These are phyloP conservation scores for Cenchrus fungigraminus DNA, from an alignment of 176 grass and related monocot species.

Conservation along the genomic window DNA sequence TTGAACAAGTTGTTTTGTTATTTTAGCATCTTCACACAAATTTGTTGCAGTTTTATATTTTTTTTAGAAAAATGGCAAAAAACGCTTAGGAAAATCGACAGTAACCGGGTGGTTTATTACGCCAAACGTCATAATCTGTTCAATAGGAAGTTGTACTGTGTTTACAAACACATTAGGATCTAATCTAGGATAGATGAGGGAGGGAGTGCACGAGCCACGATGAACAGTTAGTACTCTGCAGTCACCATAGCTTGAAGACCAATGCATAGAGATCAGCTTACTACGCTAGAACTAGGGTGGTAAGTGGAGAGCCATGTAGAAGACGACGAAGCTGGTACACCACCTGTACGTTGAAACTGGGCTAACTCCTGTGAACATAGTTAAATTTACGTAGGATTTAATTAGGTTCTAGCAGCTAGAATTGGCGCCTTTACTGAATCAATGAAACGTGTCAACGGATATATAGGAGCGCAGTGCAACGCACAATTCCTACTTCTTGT, in stretches of 20 bases:
- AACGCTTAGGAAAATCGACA: neutral
- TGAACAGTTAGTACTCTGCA: constrained; percentile 37
- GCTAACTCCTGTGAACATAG: constrained; percentile 33
- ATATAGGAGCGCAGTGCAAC: neutral
- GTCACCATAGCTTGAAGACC: constrained; percentile 16
- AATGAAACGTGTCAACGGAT: constrained; percentile 33
- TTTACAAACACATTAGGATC: neutral
- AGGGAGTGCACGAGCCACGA: neutral
- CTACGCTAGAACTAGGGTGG: constrained; percentile 25
- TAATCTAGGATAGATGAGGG: constrained; percentile 7
- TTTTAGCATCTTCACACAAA: neutral
- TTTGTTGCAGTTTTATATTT: neutral
- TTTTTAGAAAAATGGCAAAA: neutral
- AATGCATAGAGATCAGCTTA: constrained; percentile 4
- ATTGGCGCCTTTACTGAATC: neutral
- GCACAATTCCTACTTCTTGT: constrained; percentile 28
- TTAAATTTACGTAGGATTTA: constrained; percentile 24
- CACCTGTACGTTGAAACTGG: constrained; percentile 41
- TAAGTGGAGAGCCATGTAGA: neutral
- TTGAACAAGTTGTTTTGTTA: neutral
- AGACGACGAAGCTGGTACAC: constrained; percentile 7
- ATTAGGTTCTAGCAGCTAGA: constrained; percentile 24
- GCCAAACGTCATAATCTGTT: neutral
- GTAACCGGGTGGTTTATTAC: neutral
- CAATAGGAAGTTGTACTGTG: neutral